These are phyloP conservation scores for Marasmius sp. DNA, from an alignment of 1,284 basidiomycete genomes.

Conservation along the genomic window DNA sequence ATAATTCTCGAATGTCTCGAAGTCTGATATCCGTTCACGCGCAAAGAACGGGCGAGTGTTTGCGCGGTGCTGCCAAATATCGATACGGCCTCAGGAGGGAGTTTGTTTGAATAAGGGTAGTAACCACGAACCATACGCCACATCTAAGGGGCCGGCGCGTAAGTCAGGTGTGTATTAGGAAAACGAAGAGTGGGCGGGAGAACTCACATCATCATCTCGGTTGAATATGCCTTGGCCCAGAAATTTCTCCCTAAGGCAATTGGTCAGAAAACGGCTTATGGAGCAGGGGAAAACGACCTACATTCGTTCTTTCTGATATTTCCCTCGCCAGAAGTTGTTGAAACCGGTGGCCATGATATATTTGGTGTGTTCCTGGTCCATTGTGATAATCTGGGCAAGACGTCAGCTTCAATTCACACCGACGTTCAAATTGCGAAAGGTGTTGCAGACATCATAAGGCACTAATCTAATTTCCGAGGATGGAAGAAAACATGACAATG, in stretches of 20 bases:
- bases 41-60: slow-evolving; percentile 74
- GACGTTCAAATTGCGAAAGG: neutral
- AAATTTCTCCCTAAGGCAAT: slow-evolving; percentile 54
- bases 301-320: slow-evolving; percentile 62
- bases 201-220: slow-evolving; percentile 61
- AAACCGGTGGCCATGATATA: slow-evolving; percentile 69
- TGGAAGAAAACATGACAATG: neutral
- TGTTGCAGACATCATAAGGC: neutral
- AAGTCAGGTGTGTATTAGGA: neutral
- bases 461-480: neutral
- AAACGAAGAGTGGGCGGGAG: slow-evolving; percentile 9
- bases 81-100: neutral
- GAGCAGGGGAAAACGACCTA: slow-evolving; percentile 28
- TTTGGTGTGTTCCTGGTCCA: slow-evolving; percentile 70
- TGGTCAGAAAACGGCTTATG: neutral
- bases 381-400: slow-evolving; percentile 56
- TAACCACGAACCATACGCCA: slow-evolving; percentile 44
- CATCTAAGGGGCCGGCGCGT: slow-evolving; percentile 23
- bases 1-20: slow-evolving; percentile 64
- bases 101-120: neutral
- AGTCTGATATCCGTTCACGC: slow-evolving; percentile 67
- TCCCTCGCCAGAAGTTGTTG: slow-evolving; percentile 62
- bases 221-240: slow-evolving; percentile 75
- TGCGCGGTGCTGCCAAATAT: slow-evolving; percentile 53
- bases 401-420: neutral